Evolutionary conservation across 352 stramenopile genomes (phyloP).

Genomic region (Phytophthora pluvialis): DNA sequence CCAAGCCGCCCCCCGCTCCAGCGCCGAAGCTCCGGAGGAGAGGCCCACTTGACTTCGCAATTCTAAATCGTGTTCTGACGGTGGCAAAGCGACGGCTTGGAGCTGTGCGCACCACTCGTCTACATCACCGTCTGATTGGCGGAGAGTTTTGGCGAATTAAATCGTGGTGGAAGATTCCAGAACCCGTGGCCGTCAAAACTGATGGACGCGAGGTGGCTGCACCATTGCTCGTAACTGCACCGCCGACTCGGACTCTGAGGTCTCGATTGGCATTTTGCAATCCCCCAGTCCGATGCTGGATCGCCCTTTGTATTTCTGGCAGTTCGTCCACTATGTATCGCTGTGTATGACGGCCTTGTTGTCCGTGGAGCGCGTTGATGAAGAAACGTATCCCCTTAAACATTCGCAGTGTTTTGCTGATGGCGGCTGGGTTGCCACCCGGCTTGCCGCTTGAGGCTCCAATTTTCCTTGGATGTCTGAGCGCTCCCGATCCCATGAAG

Average conservation of each 20-base stretch:
- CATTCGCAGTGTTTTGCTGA: conserved; percentile 88
- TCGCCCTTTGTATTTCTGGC: background rate
- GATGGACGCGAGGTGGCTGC: conserved; percentile 19
- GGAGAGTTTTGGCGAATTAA: conserved; percentile 19
- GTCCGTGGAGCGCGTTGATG: conserved; percentile 65
- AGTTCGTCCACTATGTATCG: background rate
- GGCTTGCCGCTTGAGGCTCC: conserved; percentile 62
- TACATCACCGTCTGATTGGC: conserved; percentile 9
- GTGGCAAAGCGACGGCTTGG: conserved; percentile 1
- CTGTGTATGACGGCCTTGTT: too few relatives aligned
- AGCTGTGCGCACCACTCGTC: conserved; percentile 35
- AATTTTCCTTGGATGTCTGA: conserved; percentile 75
- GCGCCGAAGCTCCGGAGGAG: conserved; percentile 9
- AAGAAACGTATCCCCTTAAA: conserved; percentile 82
- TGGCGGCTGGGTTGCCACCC: conserved; percentile 66
- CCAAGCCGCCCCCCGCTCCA: conserved; percentile 62
- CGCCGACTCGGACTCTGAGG: background rate
- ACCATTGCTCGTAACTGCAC: too few relatives aligned
- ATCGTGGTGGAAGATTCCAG: conserved; percentile 23
- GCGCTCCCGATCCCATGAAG: conserved; percentile 23
- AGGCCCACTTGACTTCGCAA: conserved; percentile 89
- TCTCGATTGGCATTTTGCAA: conserved; percentile 8
- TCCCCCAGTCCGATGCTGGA: background rate
- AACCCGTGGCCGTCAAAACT: conserved; percentile 6
- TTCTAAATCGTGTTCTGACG: conserved; percentile 92